Base-by-base conservation (phyloP, 805 yeast species). In the Cyberlindnera amylophila region DNA sequence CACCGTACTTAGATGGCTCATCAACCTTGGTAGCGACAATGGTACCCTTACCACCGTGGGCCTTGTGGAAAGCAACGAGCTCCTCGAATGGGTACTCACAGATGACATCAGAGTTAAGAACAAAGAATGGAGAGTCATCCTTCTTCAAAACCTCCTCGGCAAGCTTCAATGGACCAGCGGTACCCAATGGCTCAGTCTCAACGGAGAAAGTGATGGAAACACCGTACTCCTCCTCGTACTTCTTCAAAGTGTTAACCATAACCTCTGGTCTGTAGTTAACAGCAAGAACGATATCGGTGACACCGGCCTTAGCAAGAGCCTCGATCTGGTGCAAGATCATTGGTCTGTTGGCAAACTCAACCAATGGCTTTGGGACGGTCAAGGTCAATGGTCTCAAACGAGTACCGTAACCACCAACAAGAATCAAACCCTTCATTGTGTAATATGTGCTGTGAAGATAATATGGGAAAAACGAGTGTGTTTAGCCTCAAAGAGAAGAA, bases 351-450 rank as follows among this genome's bases (percentile, higher is more conserved):
- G 86, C 99, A 63, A 93, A 93, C 73, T 91, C 98, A 53, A 90
- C 97, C 69, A 90, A 77, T 39, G 98, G 98, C 73, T 90, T 90
- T 67, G 98, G 98, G 53, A 83, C 78, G 46, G 97, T 88, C 59
- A 90, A 75, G 50, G 98, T 90, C 62, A 93, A 77, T 51, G 99
- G 99, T 81, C 99, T 90, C 75, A 93, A 85, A 76, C 99, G 93
- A 63, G 99, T 93, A 78, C 99, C 99, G 77, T 90, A 93, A 71
- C 99, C 99, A 66, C 99, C 99, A 60, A 91, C 98, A 68, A 91
- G 82, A 78, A 91, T 91, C 70, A 91, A 81, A 66, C 96, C 96
- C 77, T 89, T 89, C 97, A 89, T 88, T 58, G 18, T 54, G 86
- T 85, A 53, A 35, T 28, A 32, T 19, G 36, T 11, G 24, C 5